phyloP scores from a whole-genome alignment of 805 yeast genomes.

The Tetrapisispora arboricola region DNA sequence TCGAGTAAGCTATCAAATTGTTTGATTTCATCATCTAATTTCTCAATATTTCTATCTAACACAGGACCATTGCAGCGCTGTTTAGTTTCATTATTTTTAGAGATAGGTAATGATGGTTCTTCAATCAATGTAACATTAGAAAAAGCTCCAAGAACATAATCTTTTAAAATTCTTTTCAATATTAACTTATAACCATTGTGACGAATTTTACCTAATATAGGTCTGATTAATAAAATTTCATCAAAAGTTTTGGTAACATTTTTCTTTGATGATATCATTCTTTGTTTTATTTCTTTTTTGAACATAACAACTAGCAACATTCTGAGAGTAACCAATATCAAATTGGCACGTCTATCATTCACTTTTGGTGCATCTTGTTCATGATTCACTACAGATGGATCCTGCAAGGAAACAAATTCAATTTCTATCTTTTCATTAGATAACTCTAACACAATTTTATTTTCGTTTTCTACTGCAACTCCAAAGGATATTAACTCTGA shows the following conservation, averaged over 20 bases:
- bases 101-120: background rate
- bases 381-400: slow-evolving; percentile 26
- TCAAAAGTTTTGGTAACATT: slow-evolving; percentile 6
- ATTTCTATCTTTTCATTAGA: slow-evolving; percentile 61
- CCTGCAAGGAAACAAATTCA: slow-evolving; percentile 43
- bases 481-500: slow-evolving; percentile 55
- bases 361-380: slow-evolving; percentile 37
- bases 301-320: slow-evolving; percentile 30
- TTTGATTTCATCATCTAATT: slow-evolving; percentile 17
- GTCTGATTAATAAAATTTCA: slow-evolving; percentile 21
- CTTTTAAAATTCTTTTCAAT: slow-evolving; percentile 20
- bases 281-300: slow-evolving; percentile 29
- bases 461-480: slow-evolving; percentile 52
- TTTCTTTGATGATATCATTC: slow-evolving; percentile 12
- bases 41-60: slow-evolving; percentile 16
- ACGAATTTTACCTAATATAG: slow-evolving; percentile 26
- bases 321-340: slow-evolving; percentile 27
- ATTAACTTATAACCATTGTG: slow-evolving; percentile 24
- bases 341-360: slow-evolving; percentile 29
- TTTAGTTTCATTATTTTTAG: background rate
- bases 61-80: background rate
- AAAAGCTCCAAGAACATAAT: slow-evolving; percentile 17
- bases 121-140: slow-evolving; percentile 8
- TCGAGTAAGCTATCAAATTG: slow-evolving; percentile 17
- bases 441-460: slow-evolving; percentile 55